Conservation (phyloP, 2,329 filamentous ascomycete genomes). For the Eutypella sp. region DNA sequence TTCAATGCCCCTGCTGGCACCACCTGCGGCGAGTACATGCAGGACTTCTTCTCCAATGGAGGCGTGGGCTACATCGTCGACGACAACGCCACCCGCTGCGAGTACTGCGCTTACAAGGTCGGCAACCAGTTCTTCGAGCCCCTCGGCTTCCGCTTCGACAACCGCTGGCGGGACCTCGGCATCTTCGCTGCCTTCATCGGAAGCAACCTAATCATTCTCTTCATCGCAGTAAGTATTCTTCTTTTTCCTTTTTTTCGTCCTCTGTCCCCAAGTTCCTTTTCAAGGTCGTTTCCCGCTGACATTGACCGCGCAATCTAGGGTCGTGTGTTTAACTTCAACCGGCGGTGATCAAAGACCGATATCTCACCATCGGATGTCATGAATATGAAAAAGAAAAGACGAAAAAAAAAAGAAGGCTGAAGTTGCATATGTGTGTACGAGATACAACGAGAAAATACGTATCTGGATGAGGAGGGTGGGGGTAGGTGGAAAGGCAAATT, state of each 20-base stretch:
- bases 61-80: conserved; percentile 67
- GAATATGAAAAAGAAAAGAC: background rate
- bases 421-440: background rate
- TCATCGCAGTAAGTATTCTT: conserved; percentile 43
- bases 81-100: conserved; percentile 61
- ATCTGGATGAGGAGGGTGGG: too few species aligned
- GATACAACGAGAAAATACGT: too few species aligned
- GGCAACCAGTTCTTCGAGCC: conserved; percentile 76
- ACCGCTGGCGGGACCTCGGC: conserved; percentile 78
- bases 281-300: conserved; percentile 12
- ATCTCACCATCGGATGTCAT: background rate
- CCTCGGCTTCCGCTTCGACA: conserved; percentile 59
- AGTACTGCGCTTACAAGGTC: conserved; percentile 76
- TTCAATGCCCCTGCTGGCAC: conserved; percentile 63
- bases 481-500: too few species aligned
- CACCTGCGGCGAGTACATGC: conserved; percentile 73
- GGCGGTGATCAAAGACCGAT: conserved; percentile 31
- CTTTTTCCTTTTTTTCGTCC: background rate
- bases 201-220: conserved; percentile 65
- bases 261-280: background rate
- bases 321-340: conserved; percentile 51
- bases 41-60: conserved; percentile 61
- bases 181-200: conserved; percentile 73
- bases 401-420: background rate
- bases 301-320: conserved; percentile 32